Evolutionary conservation across 116 monocot genomes (phyloP), one percentile per base, ranked within the genome.

Genomic region (Thalassia testudinum): DNA sequence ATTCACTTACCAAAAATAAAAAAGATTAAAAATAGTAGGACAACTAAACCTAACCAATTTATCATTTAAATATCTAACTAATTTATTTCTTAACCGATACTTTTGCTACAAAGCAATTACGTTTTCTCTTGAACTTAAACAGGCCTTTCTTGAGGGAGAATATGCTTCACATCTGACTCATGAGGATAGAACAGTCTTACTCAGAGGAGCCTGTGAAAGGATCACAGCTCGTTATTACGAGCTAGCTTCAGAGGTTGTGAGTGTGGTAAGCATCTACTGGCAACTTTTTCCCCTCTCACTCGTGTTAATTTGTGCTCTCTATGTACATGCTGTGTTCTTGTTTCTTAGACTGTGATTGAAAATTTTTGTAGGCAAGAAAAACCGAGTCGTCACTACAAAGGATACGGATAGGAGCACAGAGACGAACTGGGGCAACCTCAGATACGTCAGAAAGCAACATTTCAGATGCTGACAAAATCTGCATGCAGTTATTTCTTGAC

Each of bases 401-500:
- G 64, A 70, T 97, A 70, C 64, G 95, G 5, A 85, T 85, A 79
- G 85, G 88, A 56, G 95, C 95, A 24, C 84, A 95, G 54, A 69
- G 81, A 43, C 68, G 95, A 55, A 72, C 74, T 21, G 88, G 81
- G 53, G 79, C 77, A 22, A 79, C 74, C 59, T 72, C 88, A 20
- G 89, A 97, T 72, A 42, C 79, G 14, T 57, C 58, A 11, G 95
- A 97, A 23, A 85, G 52, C 70, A 85, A 67, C 43, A 70, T 88
- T 26, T 88, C 95, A 25, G 81, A 97, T n/a, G 81, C 79, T 11
- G 95, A 97, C 50, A 97, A 82, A 77, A 78, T 88, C 43, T 97
- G 95, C 66, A 97, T 85, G 95, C 88, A 88, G 70, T 69, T 88
- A 60, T 97, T 88, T 66, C 85, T 97, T 55, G 95, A 97, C 43